Evolutionary conservation across 2,329 filamentous ascomycete genomes (phyloP), one percentile per base, ranked within the genome.

Genomic region (Fusarium sp.): DNA sequence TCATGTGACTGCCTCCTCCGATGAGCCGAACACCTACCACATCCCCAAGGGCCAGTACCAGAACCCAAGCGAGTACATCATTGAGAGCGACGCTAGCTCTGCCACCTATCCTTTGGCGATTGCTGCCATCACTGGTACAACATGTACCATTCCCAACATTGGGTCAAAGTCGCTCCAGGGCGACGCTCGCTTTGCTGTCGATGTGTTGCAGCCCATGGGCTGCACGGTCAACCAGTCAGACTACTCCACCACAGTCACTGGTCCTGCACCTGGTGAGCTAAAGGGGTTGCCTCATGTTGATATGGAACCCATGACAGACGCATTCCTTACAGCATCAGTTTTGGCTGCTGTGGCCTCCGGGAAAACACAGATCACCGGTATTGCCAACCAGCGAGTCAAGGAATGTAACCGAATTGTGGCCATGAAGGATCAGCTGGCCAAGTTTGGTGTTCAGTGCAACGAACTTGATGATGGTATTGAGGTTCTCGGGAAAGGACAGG

Each of bases 231-330:
- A 94, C 76, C 97, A 99, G 83, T 94, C 93, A 0, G 91, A 91
- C 64, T 91, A 89, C 20, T 97, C 95, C 1, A 99, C 97, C 2
- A 98, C 95, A 0, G 97, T 99, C 10, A 97, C 93, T 10, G 97
- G 97, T 1, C 97, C 97, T n/a, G 84, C 89, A 3, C 83, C 88
- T 65, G 96, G 97, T 13, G 84, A 88, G 18, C 85, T 99, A 43
- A 92, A 92, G 77, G 92, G 94, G 1, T 86, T 99, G 14, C 85
- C 91, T 20, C 93, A 96, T 68, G 92, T 99, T 32, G 95, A 99
- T 80, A 99, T 99, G 97, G 97, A 98, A 82, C 94, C 96, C 1
- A 99, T 99, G 97, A 99, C 97, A 0, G 97, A 99, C 83, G 97
- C 97, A 58, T 99, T 99, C 87, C 88, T 99, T 62, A 98, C 95